A percentile compares a stretch with the other conserved stretches of the same genome.
phyloP scores from a whole-genome alignment of 176 grass and related monocot species.

The Eleusine indica region DNA sequence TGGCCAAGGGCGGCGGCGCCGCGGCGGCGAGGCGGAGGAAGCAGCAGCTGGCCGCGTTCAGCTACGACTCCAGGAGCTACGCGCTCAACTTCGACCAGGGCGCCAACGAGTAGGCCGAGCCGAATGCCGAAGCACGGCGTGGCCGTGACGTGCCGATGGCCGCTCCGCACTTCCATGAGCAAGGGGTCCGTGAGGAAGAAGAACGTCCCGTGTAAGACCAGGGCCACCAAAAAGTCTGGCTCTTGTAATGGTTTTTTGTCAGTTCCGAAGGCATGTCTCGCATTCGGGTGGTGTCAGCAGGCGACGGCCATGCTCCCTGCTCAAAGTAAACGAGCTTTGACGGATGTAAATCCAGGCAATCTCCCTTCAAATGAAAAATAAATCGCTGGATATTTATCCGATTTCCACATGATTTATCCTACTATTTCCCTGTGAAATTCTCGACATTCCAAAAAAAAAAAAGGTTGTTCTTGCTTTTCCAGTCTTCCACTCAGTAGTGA shows the following conservation, averaged over 20 bases:
- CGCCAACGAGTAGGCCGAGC: conserved; percentile 37
- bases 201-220: background rate
- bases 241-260: background rate
- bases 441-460: background rate
- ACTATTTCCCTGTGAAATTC: background rate
- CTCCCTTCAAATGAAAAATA: background rate
- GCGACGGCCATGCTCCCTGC: background rate
- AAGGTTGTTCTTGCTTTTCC: background rate
- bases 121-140: background rate
- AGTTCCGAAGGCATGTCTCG: background rate
- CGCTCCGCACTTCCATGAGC: no score
- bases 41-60: conserved; percentile 42
- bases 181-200: no score
- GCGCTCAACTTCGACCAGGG: conserved; percentile 67
- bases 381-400: background rate
- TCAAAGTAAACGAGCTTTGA: background rate
- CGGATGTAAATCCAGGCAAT: background rate
- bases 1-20: conserved; percentile 32
- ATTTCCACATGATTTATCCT: background rate
- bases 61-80: conserved; percentile 67
- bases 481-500: background rate
- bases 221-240: background rate
- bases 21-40: conserved; percentile 31
- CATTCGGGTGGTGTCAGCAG: background rate
- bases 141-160: background rate